Evolutionary conservation across 2,329 filamentous ascomycete genomes (phyloP).

Genomic region (Fusarium oligoseptatum): DNA sequence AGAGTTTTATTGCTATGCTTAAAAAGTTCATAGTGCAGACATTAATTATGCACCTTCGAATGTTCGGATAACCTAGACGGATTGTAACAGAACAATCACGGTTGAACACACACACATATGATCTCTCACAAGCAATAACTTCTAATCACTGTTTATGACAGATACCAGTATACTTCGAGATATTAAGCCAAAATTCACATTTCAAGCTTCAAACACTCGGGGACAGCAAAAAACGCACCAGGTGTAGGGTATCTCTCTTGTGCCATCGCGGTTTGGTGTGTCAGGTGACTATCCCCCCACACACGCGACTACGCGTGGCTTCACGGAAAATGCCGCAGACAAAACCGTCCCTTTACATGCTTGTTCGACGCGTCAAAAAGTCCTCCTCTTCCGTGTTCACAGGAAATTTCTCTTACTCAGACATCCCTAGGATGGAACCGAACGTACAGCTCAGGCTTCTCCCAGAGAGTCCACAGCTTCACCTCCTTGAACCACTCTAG

Average conservation of each 20-base stretch:
- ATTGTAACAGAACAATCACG: no score
- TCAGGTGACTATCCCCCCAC: background rate
- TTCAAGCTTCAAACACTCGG: background rate
- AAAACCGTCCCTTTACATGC: background rate
- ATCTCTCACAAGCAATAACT: no score
- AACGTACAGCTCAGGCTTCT: conserved; percentile 1
- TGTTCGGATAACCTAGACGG: no score
- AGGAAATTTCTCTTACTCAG: background rate
- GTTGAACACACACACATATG: no score
- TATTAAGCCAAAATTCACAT: background rate
- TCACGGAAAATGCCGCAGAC: background rate
- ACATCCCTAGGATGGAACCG: background rate
- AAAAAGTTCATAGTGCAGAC: no score
- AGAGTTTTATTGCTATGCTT: background rate
- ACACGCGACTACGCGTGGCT: background rate
- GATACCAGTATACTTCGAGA: fast-evolving
- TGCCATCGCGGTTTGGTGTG: background rate
- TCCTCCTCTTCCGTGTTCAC: background rate
- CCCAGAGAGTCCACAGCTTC: background rate
- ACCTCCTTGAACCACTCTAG: conserved; percentile 6
- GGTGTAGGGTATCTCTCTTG: background rate
- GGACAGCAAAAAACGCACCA: background rate
- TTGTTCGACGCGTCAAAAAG: background rate
- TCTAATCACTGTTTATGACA: background rate
- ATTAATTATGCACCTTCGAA: no score